Conservation (phyloP, 768 basidiomycete species). For the Tremella mesenterica region DNA sequence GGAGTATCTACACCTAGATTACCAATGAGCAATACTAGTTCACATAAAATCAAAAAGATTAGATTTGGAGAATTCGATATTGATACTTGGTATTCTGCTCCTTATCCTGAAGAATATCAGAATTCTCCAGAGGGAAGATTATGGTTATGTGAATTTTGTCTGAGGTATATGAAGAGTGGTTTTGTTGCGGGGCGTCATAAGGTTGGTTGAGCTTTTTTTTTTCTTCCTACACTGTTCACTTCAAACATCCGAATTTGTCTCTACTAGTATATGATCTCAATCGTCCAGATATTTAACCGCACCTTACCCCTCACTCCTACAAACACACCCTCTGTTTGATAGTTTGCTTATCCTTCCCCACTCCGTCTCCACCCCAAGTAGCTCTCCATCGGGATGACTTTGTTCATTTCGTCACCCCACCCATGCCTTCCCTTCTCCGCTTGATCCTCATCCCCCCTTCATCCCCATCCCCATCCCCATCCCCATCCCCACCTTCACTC, state of each 20-base stretch:
- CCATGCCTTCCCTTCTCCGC: no score
- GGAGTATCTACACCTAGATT: conserved; percentile 33
- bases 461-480: background rate
- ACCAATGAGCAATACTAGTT: background rate
- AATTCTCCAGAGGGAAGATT: conserved; percentile 80
- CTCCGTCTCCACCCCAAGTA: no score
- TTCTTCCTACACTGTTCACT: background rate
- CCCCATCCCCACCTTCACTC: background rate
- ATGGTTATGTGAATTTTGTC: conserved; percentile 96
- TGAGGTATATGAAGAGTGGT: conserved; percentile 94
- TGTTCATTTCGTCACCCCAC: no score
- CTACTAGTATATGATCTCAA: no score
- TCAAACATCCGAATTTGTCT: no score
- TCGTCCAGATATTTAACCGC: no score
- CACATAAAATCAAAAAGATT: conserved; percentile 64
- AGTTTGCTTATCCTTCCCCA: no score
- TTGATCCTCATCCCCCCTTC: no score
- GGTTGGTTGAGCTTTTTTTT: conserved; percentile 49
- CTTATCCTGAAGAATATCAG: conserved; percentile 95
- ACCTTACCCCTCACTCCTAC: no score
- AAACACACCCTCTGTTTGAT: no score
- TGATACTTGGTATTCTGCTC: conserved; percentile 97
- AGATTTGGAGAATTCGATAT: conserved; percentile 87
- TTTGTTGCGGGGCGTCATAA: conserved; percentile 78
- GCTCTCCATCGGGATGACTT: no score